Percentiles rank a stretch among this genome's conserved stretches.
Conservation (phyloP, 2,329 filamentous ascomycete species). For the Erysiphe pulchra region DNA sequence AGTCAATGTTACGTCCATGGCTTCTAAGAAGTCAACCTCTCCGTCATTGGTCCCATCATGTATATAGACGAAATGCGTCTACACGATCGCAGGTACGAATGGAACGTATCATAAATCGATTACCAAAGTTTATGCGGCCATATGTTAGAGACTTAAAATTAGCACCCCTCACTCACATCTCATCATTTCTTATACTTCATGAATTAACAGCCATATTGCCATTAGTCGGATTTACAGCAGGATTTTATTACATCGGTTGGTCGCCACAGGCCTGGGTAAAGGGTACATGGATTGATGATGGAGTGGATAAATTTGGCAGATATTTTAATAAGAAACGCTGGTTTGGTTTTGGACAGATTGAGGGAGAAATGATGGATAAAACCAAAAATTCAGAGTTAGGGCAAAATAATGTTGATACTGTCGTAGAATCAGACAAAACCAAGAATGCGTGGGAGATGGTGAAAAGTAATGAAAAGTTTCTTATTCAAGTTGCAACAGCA, state of each 20-base stretch:
- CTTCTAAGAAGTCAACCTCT: too few relatives aligned
- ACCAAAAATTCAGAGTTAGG: neutral
- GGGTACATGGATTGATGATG: slow-evolving; percentile 4
- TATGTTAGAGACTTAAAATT: slow-evolving; percentile 45
- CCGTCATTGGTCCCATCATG: neutral
- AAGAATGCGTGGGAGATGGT: slow-evolving; percentile 8
- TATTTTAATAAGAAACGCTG: slow-evolving; percentile 62
- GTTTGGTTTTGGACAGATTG: slow-evolving; percentile 31
- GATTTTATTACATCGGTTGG: slow-evolving; percentile 61
- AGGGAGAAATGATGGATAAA: slow-evolving; percentile 3
- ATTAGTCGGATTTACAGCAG: slow-evolving; percentile 42
- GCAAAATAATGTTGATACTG: neutral
- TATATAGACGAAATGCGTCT: neutral
- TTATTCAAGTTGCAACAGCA: slow-evolving; percentile 51
- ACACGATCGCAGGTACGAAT: slow-evolving; percentile 2
- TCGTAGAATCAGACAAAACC: slow-evolving; percentile 12
- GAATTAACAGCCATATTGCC: slow-evolving; percentile 75
- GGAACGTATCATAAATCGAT: slow-evolving; percentile 7
- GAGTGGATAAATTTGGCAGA: slow-evolving; percentile 46
- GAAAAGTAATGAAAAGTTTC: slow-evolving; percentile 17
- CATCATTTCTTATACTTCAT: slow-evolving; percentile 72
- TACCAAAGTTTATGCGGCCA: slow-evolving; percentile 36
- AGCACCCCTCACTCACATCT: slow-evolving; percentile 60
- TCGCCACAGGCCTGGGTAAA: slow-evolving; percentile 23
- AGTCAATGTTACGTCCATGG: too few relatives aligned